These are phyloP conservation scores for Amanita subjunquillea DNA, from an alignment of 768 basidiomycete genomes.

Conservation along the genomic window DNA sequence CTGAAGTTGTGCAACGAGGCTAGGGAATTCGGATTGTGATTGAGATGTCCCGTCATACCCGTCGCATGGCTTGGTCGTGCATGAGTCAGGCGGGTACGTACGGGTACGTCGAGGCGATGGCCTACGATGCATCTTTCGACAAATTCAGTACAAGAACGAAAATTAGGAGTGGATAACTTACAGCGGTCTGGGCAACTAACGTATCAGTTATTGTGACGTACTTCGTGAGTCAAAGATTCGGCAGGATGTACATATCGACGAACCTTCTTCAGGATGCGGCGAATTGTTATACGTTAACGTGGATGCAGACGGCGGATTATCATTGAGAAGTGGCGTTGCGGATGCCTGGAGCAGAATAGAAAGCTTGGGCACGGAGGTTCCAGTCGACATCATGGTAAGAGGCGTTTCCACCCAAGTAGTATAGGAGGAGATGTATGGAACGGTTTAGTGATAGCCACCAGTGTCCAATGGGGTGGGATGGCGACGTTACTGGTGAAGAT, in stretches of 20 bases:
- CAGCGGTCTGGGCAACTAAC: not conserved
- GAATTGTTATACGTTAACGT: conserved; percentile 8
- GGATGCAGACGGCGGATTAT: conserved; percentile 40
- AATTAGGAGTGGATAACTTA: not conserved
- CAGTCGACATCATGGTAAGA: conserved; percentile 11
- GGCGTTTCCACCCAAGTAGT: conserved; percentile 5
- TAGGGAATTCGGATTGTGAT: conserved; percentile 25
- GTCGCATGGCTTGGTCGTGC: conserved; percentile 5
- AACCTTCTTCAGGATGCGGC: not conserved
- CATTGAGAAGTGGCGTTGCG: conserved; percentile 39
- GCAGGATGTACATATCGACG: not conserved
- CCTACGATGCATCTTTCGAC: not conserved
- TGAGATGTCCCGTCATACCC: conserved; percentile 8
- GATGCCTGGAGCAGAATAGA: conserved; percentile 21
- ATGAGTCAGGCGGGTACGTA: conserved; percentile 23
- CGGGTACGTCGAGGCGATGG: conserved; percentile 20
- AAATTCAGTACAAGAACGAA: not conserved
- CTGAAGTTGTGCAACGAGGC: conserved; percentile 52
- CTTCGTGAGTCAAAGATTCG: not conserved
- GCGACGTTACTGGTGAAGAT: conserved; percentile 8
- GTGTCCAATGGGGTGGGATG: conserved; percentile 8
- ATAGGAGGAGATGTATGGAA: conserved; percentile 1
- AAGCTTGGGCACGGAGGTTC: conserved; percentile 13
- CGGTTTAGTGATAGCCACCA: conserved; percentile 10
- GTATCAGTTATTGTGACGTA: not conserved